Conservation (phyloP, 306 rosid species). For the Cyclanthera cordifolia region DNA sequence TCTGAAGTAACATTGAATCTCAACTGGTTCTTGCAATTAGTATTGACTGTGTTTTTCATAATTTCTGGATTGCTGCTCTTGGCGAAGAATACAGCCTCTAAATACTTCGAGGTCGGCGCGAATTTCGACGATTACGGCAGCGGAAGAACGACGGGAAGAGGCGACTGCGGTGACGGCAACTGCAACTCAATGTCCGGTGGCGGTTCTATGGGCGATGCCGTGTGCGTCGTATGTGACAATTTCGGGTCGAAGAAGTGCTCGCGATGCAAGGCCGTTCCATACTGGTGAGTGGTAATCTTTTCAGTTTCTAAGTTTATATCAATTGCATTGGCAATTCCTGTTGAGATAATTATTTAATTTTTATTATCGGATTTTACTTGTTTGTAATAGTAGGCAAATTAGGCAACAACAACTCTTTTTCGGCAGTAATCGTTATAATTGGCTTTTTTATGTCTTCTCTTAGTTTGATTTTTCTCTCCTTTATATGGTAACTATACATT, state of each 20-base stretch:
- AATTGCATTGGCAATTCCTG: background rate
- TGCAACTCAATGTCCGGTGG: conserved; percentile 46
- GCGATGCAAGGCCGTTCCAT: conserved; percentile 68
- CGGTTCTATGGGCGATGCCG: conserved; percentile 16
- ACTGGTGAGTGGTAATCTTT: conserved; percentile 41
- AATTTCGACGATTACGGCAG: conserved; percentile 37
- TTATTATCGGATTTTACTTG: background rate
- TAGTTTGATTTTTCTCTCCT: background rate
- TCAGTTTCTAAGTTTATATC: background rate
- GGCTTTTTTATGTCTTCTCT: background rate
- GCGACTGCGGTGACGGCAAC: conserved; percentile 7
- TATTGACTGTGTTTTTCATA: conserved; percentile 32
- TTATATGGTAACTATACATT: background rate
- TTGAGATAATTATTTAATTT: background rate
- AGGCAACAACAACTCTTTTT: background rate
- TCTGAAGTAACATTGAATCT: conserved; percentile 68
- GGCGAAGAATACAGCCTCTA: conserved; percentile 72
- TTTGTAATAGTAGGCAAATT: background rate
- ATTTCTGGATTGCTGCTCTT: conserved; percentile 45
- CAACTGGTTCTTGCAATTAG: conserved; percentile 64
- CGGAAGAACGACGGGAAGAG: conserved; percentile 18
- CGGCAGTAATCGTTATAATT: background rate
- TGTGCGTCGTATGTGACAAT: conserved; percentile 50
- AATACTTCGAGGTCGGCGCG: conserved; percentile 79
- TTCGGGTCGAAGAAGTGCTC: conserved; percentile 52